These are phyloP conservation scores for Oryza meridionalis DNA, from an alignment of 176 grass and related monocot genomes.

Conservation along the genomic window DNA sequence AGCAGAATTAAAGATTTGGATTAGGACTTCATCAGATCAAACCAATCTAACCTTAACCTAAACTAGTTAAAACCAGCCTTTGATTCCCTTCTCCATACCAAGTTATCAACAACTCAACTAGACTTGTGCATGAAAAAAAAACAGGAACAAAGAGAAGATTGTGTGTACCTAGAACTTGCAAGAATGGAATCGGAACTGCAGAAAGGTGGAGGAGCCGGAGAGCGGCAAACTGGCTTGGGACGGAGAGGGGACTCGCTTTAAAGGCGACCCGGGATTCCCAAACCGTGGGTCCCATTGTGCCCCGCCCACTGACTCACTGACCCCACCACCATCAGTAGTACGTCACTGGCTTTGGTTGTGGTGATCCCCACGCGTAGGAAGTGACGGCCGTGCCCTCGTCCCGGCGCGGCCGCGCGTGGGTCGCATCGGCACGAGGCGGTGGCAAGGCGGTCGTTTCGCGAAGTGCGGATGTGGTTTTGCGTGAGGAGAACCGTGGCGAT, in stretches of 20 bases:
- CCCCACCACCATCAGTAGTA: not conserved
- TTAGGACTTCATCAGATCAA: not conserved
- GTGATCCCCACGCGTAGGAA: not conserved
- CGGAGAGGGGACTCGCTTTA: not conserved
- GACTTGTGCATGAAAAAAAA: not conserved
- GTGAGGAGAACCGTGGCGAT: not conserved
- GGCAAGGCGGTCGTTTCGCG: not conserved
- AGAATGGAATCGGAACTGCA: not conserved
- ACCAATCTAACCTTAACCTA: not conserved
- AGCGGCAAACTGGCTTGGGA: slow-evolving; percentile 55
- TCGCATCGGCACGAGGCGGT: not conserved
- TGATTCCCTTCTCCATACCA: not conserved
- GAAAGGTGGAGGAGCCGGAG: not conserved
- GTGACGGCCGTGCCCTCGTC: slow-evolving; percentile 19
- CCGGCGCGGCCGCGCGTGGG: not conserved
- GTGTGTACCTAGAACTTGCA: not conserved
- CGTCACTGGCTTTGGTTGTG: not conserved
- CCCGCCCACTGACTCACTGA: slow-evolving; percentile 6
- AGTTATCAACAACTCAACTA: not conserved
- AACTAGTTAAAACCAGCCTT: not conserved
- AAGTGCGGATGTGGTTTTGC: not conserved
- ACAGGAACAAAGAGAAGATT: not conserved
- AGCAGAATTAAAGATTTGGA: not conserved
- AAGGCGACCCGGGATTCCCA: slow-evolving; percentile 50
- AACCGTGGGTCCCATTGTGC: slow-evolving; percentile 5